A percentile compares a stretch with the other conserved stretches of the same genome.
These are phyloP conservation scores for Myotisia sp. DNA, from an alignment of 2,329 filamentous ascomycete genomes.

Conservation along the genomic window DNA sequence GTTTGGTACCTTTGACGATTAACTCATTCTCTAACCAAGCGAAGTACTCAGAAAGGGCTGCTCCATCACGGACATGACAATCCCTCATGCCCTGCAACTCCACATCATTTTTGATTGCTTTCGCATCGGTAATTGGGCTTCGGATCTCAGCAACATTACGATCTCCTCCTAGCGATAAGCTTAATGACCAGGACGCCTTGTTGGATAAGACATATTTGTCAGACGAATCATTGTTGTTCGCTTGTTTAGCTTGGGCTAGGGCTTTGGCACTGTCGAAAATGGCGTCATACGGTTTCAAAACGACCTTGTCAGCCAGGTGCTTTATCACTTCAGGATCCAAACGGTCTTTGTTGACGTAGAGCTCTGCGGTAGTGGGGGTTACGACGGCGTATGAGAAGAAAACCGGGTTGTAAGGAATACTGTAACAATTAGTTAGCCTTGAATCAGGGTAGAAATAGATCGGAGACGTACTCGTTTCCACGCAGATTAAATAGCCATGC, in stretches of 20 bases:
- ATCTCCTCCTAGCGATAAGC: slow-evolving; percentile 71
- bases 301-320: slow-evolving; percentile 57
- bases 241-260: slow-evolving; percentile 38
- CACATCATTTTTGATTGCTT: slow-evolving; percentile 83
- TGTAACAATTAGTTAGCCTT: slow-evolving; percentile 16
- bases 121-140: slow-evolving; percentile 78
- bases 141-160: slow-evolving; percentile 71
- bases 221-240: slow-evolving; percentile 21
- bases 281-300: slow-evolving; percentile 64
- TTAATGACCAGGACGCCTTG: slow-evolving; percentile 84
- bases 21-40: slow-evolving; percentile 92
- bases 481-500: slow-evolving; percentile 98
- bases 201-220: slow-evolving; percentile 72
- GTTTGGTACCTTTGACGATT: slow-evolving; percentile 50
- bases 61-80: slow-evolving; percentile 87
- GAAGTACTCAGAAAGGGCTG: slow-evolving; percentile 81
- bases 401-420: slow-evolving; percentile 91
- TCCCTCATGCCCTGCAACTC: slow-evolving; percentile 86
- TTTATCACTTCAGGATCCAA: slow-evolving; percentile 52
- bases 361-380: slow-evolving; percentile 57
- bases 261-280: slow-evolving; percentile 67
- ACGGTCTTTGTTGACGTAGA: slow-evolving; percentile 76
- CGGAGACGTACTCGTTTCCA: slow-evolving; percentile 55
- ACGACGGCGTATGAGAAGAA: slow-evolving; percentile 94
- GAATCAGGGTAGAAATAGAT: neutral